Evolutionary conservation across 768 basidiomycete species (phyloP), one percentile per base, ranked within the genome.

Genomic region (Leccinellum albellum): DNA sequence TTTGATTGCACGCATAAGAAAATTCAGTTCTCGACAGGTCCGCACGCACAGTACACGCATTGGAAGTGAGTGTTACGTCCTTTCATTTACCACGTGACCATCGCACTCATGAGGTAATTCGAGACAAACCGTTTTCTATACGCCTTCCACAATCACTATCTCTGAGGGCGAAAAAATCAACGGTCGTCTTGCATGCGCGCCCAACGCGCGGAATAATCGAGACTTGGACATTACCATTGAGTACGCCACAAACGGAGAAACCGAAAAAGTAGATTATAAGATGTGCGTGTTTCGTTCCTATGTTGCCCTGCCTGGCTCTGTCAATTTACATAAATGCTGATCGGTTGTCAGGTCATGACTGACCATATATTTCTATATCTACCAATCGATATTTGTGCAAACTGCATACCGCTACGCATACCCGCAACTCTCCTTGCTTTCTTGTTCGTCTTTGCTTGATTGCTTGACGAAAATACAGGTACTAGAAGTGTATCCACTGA

Each of bases 111-210:
- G 32, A n/a, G 7, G 14, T 54, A 46, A 35, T 6, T 51, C 15
- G 63, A 90, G 90, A 73, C 92, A 98, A 83, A 98, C 95, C 55
- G 97, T 99, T 21, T 98, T 99, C 79, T 99, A 99, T 75, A 97
- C 95, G 35, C 89, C 87, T 32, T 77, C 82, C 17, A 89, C 91
- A 26, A 68, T 91, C 54, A 86, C 85, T 7, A 75, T 94, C 32
- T 79, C 76, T 50, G 76, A 85, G 62, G 88, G 86, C 54, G 86
- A 98, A 70, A 73, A 76, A 50, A 85, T 99, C 71, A 74, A 72
- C 20, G 97, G 97, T 45, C 73, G 60, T 40, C 72, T 99, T 42
- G 71, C 80, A 17, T 96, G 94, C 69, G 83, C 87, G 4, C 97
- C 97, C 21, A 99, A 99, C 74, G 79, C 81, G 47, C 84, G 89